A percentile compares a stretch with the other conserved stretches of the same genome.
phyloP scores from a whole-genome alignment of 495 filamentous ascomycete genomes.

The Tuber borchii region DNA sequence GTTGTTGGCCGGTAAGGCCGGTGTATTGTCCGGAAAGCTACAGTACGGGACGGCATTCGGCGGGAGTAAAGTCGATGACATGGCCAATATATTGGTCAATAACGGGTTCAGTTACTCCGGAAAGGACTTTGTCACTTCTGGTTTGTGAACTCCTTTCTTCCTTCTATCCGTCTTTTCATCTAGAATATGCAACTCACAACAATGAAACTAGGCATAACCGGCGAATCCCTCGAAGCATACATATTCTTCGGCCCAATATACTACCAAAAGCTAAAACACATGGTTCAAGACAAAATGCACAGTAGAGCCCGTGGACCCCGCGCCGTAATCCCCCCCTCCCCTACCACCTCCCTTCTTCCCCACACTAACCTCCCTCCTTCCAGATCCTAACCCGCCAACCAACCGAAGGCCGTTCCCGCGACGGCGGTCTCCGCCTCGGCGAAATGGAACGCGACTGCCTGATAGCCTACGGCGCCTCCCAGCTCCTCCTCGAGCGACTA shows the following conservation, averaged over 20 bases:
- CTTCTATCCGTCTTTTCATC: not conserved
- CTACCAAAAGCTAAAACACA: slow-evolving; percentile 99
- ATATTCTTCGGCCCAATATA: slow-evolving; percentile 99
- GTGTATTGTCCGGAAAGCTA: slow-evolving; percentile 70
- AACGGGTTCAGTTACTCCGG: slow-evolving; percentile 92
- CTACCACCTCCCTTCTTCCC: not conserved
- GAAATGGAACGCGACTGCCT: slow-evolving; percentile 99
- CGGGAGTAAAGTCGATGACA: slow-evolving; percentile 81
- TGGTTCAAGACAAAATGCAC: slow-evolving; percentile 99
- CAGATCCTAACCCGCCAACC: slow-evolving; percentile 85
- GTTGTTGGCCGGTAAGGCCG: slow-evolving; percentile 88
- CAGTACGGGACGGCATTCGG: slow-evolving; percentile 94
- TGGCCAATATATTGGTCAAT: slow-evolving; percentile 74
- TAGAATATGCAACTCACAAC: not conserved
- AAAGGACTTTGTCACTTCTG: slow-evolving; percentile 90
- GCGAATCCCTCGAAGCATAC: slow-evolving; percentile 85
- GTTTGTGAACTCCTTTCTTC: slow-evolving; percentile 43
- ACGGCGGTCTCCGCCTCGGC: slow-evolving; percentile 86
- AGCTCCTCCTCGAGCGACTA: slow-evolving; percentile 84
- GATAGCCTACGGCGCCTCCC: slow-evolving; percentile 89
- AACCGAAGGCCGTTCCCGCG: slow-evolving; percentile 86
- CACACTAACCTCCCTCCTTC: too few species aligned
- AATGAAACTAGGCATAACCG: slow-evolving; percentile 58
- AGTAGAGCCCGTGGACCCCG: slow-evolving; percentile 81
- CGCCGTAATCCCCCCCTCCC: slow-evolving; percentile 45